Conservation (phyloP, 1,139 yeast species). For the Zygoascus hellenicus region DNA sequence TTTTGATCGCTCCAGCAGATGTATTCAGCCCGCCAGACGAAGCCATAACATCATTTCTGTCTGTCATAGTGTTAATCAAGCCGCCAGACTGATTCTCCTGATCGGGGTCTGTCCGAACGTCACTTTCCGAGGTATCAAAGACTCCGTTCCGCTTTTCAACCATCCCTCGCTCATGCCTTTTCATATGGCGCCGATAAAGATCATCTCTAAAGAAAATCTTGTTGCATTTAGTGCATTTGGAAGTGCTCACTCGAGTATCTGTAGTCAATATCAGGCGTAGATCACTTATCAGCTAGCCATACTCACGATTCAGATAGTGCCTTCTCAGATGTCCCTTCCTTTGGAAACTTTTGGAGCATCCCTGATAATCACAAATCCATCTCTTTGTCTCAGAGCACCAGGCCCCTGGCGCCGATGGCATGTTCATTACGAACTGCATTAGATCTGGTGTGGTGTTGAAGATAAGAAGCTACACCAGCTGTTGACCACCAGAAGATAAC, state of each 20-base stretch:
- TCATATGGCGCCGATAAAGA: constrained; percentile 17
- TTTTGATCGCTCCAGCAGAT: too few relatives aligned
- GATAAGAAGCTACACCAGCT: too few relatives aligned
- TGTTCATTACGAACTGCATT: too few relatives aligned
- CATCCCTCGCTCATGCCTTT: constrained; percentile 10
- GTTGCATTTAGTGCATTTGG: constrained; percentile 17
- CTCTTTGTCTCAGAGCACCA: not conserved
- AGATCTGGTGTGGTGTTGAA: too few relatives aligned
- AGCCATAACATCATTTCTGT: not conserved
- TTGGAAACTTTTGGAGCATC: constrained; percentile 20
- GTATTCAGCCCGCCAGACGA: not conserved
- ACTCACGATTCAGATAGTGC: constrained; percentile 21
- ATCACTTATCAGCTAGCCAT: not conserved
- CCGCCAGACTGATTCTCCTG: not conserved
- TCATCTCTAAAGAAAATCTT: constrained; percentile 19
- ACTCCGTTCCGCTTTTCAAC: not conserved
- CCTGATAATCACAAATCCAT: constrained; percentile 7
- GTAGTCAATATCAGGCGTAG: not conserved
- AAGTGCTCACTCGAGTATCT: constrained; percentile 18
- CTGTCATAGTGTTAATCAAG: too few relatives aligned
- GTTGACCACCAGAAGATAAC: too few relatives aligned
- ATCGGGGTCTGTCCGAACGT: not conserved
- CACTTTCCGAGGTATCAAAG: not conserved
- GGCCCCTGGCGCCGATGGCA: not conserved
- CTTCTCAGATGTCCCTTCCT: constrained; percentile 24